Conservation (phyloP, 331 rosid species). For the Phaseolus coccineus region DNA sequence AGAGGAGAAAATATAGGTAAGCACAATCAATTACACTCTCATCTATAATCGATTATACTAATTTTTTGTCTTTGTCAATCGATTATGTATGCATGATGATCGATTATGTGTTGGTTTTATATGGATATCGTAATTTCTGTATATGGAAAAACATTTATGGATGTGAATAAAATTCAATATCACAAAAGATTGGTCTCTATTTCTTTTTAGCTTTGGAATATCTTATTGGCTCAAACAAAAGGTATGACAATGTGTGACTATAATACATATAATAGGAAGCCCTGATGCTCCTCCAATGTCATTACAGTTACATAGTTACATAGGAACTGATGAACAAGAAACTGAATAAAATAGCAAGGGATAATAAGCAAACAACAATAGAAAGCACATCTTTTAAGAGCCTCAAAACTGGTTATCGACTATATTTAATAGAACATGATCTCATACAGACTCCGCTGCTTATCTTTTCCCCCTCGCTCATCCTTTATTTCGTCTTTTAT, state of each 20-base stretch:
- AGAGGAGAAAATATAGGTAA: too few relatives aligned
- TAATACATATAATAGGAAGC: conserved; percentile 11
- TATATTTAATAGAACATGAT: conserved; percentile 45
- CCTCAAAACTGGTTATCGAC: conserved; percentile 74
- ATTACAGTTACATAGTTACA: background rate
- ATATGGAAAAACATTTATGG: too few relatives aligned
- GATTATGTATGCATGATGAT: too few relatives aligned
- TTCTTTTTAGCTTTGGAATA: too few relatives aligned
- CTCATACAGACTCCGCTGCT: background rate
- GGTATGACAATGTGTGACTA: background rate
- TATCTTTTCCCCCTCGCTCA: background rate
- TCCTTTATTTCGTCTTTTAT: conserved; percentile 21
- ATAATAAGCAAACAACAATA: background rate
- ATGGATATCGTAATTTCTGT: too few relatives aligned
- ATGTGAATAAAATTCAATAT: too few relatives aligned
- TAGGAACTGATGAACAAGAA: background rate
- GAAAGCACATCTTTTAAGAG: conserved; percentile 41
- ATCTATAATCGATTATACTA: too few relatives aligned
- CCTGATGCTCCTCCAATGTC: background rate
- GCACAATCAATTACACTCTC: too few relatives aligned
- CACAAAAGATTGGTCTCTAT: too few relatives aligned
- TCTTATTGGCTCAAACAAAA: too few relatives aligned
- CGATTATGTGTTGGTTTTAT: too few relatives aligned
- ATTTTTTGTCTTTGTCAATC: too few relatives aligned
- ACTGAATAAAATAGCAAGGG: conserved; percentile 6